phyloP scores from a whole-genome alignment of 1,139 yeast genomes.

The Hyphopichia fennica region DNA sequence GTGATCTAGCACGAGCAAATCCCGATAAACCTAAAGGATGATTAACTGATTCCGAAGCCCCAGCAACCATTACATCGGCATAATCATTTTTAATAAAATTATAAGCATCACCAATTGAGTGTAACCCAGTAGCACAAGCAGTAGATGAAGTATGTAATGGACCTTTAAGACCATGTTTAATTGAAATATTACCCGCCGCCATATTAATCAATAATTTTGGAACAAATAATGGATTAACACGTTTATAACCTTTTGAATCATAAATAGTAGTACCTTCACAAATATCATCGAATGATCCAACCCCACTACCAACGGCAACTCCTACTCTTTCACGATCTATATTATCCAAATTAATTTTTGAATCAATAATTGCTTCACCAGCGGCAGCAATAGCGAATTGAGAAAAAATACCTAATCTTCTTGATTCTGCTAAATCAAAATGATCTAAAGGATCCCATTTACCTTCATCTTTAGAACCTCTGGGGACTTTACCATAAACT shows the following conservation, averaged over 20 bases:
- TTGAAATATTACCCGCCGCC: conserved; percentile 94
- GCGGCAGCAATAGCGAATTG: conserved; percentile 82
- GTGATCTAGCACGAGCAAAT: conserved; percentile 84
- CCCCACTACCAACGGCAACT: conserved; percentile 89
- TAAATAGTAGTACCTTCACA: conserved; percentile 60
- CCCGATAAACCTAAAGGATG: conserved; percentile 91
- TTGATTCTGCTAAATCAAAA: conserved; percentile 42
- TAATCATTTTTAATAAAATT: conserved; percentile 77
- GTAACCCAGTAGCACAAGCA: conserved; percentile 96
- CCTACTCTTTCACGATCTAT: conserved; percentile 49
- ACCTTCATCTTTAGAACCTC: conserved; percentile 49
- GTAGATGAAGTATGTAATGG: conserved; percentile 89
- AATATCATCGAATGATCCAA: conserved; percentile 82
- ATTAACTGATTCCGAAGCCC: conserved; percentile 85
- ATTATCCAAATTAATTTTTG: conserved; percentile 48
- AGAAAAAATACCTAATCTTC: conserved; percentile 70
- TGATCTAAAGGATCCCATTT: conserved; percentile 52
- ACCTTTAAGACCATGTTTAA: conserved; percentile 72
- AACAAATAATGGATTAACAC: conserved; percentile 81
- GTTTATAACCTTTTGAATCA: conserved; percentile 57
- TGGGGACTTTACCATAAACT: conserved; percentile 74
- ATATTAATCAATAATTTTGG: conserved; percentile 84
- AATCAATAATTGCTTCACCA: conserved; percentile 70
- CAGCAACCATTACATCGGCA: conserved; percentile 87
- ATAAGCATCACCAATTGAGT: conserved; percentile 90